Base-by-base conservation (phyloP, 768 basidiomycete genomes). In the Dioszegia hungarica region DNA sequence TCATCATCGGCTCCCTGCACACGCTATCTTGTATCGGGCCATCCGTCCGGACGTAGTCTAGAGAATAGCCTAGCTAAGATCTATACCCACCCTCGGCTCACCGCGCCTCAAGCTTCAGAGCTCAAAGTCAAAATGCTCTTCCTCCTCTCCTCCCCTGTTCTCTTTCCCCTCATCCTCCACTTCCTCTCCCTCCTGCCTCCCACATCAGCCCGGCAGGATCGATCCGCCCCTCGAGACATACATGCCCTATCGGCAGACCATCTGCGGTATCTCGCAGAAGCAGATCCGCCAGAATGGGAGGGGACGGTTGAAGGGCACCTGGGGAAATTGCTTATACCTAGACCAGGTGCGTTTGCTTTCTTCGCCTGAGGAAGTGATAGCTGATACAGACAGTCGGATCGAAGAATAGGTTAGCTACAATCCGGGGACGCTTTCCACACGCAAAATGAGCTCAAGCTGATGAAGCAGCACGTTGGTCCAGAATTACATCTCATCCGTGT, bases 301-400 rank as follows among this genome's bases (percentile, higher is more conserved):
- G 51, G 48, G 24, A 64, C 71, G 27, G 41, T 53, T 5, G 65
- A 64, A 2, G 76, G 76, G 0, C 87, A 91, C 75, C 71, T 99
- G 38, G 87, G 87, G 1, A 85, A 83, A 71, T 83, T 97, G 15
- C 78, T 98, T 46, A 88, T 97, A 59, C 94, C 94, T 20, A 81
- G 94, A 63, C 78, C 85, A 49, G 81, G 89, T 87, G 78, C 67
- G 84, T 81, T 34, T 33, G 11, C 6, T 11, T 19, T 46, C 45
- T 41, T 61, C 54, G n/a, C 6, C 22, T 14, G 12, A 17, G 31
- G 31, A 39, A 31, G 19, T 20, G 22, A 8, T 37, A 31, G 57
- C 34, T 61, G 47, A 54, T 54, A 19, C 19, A n/a, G 31, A 8
- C 57, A 74, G 76, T 74, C 55, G 76, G 73, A 10, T 70, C 76